Base-by-base conservation (phyloP, 176 grass and related monocot genomes). In the Oryza punctata region DNA sequence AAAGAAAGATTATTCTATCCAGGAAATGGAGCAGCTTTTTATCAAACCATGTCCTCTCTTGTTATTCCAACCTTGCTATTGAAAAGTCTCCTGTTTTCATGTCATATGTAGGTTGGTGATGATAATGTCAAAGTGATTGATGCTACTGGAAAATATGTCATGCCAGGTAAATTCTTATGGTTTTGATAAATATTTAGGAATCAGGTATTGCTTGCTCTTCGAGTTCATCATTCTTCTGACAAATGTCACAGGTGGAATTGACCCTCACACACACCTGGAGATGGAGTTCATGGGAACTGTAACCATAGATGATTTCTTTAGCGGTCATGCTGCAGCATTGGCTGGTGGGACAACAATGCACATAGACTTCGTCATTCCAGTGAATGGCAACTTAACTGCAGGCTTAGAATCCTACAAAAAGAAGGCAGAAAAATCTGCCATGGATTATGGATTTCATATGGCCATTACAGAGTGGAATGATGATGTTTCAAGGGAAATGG, bases 391-490 rank as follows among this genome's bases (percentile, higher is more conserved):
- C 73, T 85, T 98, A 46, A 87, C 93, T 80, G 93, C 87, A 23
- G 96, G 96, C 25, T 89, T 98, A 63, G 91, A 95, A 78, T 87
- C 91, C 24, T 98, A 98, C 73, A 86, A 71, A 70, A 40, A 81
- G 41, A 98, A 98, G 77, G 91, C 93, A 4, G 87, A 88, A 76
- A 98, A 89, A 70, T 66, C 93, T 80, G 89, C 82, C 15, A 98
- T 98, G 93, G 96, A 95, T 83, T 98, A 95, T 90, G 96, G 96
- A 54, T 98, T 98, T 73, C 96, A 98, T 78, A 95, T 98, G 96
- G 93, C 91, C 35, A 98, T 98, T 76, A 98, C 93, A 2, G 94
- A 98, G 78, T 98, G 96, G 96, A 87, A 95, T 86, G 96, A 91
- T 30, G 93, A 90, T 69, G 91, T 98, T 91, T 89, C 96, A 13